Percentiles rank a stretch among this genome's conserved stretches.
Evolutionary conservation across 306 rosid species (phyloP).

Genomic region (Medicago arabica): DNA sequence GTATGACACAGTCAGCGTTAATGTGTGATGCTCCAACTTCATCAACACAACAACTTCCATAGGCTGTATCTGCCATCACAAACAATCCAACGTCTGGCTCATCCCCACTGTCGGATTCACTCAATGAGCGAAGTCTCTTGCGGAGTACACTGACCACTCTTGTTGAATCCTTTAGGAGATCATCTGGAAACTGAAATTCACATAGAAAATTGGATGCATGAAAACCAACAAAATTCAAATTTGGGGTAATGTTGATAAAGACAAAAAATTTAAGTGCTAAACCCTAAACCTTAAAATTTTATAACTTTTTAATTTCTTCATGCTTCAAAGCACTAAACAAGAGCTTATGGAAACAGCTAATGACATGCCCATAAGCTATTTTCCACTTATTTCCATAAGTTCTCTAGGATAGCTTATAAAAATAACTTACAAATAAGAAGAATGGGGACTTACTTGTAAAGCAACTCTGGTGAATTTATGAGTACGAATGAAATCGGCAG

Average conservation of each 20-base stretch:
- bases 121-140: constrained; percentile 49
- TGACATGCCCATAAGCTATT: neutral
- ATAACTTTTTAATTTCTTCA: neutral
- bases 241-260: neutral
- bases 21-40: constrained; percentile 90
- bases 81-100: constrained; percentile 56
- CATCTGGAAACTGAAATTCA: constrained; percentile 77
- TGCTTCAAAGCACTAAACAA: constrained; percentile 9
- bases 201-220: neutral
- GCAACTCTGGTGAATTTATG: constrained; percentile 74
- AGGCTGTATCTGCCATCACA: constrained; percentile 90
- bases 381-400: too few species aligned
- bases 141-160: constrained; percentile 66
- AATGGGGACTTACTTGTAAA: constrained; percentile 62
- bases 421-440: neutral
- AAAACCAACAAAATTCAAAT: constrained; percentile 4
- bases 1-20: constrained; percentile 77
- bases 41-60: constrained; percentile 92
- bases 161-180: constrained; percentile 75
- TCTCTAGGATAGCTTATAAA: too few species aligned
- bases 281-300: neutral
- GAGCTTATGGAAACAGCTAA: neutral
- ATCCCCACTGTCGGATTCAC: constrained; percentile 40
- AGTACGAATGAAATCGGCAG: constrained; percentile 64
- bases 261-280: neutral